Evolutionary conservation across 1,284 basidiomycete genomes (phyloP).

Genomic region (Somion occarium): DNA sequence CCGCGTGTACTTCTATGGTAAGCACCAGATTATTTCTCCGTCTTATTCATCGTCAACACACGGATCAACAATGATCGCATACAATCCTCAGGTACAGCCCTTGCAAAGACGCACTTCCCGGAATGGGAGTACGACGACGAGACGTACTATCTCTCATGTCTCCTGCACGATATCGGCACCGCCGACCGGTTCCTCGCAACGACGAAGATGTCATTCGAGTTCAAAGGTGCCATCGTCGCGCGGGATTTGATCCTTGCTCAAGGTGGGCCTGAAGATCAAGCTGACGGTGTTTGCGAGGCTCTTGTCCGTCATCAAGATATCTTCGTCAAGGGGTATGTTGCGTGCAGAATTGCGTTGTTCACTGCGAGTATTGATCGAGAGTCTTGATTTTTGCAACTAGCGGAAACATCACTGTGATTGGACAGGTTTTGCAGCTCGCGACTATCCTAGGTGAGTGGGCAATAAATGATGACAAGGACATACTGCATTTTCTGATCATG

Average conservation of each 20-base stretch:
- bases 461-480: too few relatives aligned
- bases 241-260: constrained; percentile 42
- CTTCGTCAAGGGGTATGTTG: constrained; percentile 42
- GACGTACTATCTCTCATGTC: constrained; percentile 49
- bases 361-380: too few relatives aligned
- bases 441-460: constrained; percentile 41
- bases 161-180: constrained; percentile 55
- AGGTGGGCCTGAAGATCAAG: constrained; percentile 46
- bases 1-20: constrained; percentile 48
- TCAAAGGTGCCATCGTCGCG: constrained; percentile 53
- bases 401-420: constrained; percentile 50
- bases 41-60: not conserved
- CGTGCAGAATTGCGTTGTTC: too few relatives aligned
- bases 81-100: constrained; percentile 35
- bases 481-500: too few relatives aligned
- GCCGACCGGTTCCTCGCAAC: constrained; percentile 44
- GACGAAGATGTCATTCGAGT: constrained; percentile 57
- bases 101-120: constrained; percentile 45
- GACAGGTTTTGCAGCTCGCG: constrained; percentile 48
- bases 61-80: not conserved
- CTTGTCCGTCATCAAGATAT: constrained; percentile 59
- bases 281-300: constrained; percentile 52
- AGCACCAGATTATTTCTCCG: constrained; percentile 6
- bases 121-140: constrained; percentile 41
- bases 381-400: too few relatives aligned